Evolutionary conservation across 805 yeast genomes (phyloP).

Genomic region (Zygoascus flipseniorum): DNA sequence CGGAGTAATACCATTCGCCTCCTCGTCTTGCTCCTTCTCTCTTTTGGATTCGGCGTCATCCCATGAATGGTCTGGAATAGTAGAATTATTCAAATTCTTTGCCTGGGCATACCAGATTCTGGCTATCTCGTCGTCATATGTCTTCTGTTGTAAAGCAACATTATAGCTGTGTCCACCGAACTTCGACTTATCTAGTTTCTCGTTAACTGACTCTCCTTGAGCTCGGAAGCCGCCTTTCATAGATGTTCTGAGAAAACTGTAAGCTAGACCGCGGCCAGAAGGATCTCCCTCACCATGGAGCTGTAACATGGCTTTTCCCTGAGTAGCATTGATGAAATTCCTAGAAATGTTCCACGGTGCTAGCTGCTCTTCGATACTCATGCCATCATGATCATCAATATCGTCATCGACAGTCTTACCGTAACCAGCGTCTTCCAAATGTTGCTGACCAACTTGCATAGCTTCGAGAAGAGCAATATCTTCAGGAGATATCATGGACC

Average conservation of each 20-base stretch:
- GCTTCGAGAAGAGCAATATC: slow-evolving; percentile 80
- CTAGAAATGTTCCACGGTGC: slow-evolving; percentile 93
- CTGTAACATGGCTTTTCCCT: slow-evolving; percentile 94
- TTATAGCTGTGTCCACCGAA: slow-evolving; percentile 64
- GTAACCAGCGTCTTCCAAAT: slow-evolving; percentile 68
- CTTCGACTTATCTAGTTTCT: slow-evolving; percentile 34
- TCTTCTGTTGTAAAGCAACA: slow-evolving; percentile 78
- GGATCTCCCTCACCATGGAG: slow-evolving; percentile 94
- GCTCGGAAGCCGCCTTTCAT: slow-evolving; percentile 86
- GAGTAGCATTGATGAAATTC: slow-evolving; percentile 88
- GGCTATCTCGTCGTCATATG: slow-evolving; percentile 83
- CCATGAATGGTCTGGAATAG: slow-evolving; percentile 29
- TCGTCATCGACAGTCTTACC: slow-evolving; percentile 37
- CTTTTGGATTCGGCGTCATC: slow-evolving; percentile 25
- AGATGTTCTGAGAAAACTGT: slow-evolving; percentile 79
- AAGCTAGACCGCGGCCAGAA: slow-evolving; percentile 82
- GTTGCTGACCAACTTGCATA: slow-evolving; percentile 90
- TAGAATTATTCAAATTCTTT: slow-evolving; percentile 42
- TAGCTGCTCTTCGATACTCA: slow-evolving; percentile 68
- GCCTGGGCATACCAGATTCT: slow-evolving; percentile 87
- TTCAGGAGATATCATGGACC: slow-evolving; percentile 86
- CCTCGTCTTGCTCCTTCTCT: slow-evolving; percentile 7
- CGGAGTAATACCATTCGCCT: neutral
- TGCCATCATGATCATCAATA: slow-evolving; percentile 35
- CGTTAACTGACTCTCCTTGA: slow-evolving; percentile 32